phyloP scores from a whole-genome alignment of 805 yeast species.

The Candida cerambycidarum region DNA sequence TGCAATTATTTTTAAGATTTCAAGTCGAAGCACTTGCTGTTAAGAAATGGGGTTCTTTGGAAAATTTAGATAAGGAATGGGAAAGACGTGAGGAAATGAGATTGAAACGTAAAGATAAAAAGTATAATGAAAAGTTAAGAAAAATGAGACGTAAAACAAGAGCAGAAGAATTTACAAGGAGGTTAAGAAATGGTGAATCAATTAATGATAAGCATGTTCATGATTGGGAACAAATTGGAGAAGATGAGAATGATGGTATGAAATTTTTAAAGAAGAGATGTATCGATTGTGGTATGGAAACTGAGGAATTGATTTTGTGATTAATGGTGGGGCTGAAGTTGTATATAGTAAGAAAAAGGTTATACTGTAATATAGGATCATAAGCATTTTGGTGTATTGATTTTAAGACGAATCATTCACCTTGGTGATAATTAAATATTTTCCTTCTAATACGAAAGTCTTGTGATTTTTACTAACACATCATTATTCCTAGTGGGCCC shows the following conservation, averaged over 20 bases:
- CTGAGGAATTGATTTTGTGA: conserved; percentile 57
- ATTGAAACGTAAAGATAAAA: conserved; percentile 70
- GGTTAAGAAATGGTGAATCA: conserved; percentile 55
- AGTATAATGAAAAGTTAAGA: conserved; percentile 70
- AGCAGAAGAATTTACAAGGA: conserved; percentile 84
- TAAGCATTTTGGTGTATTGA: too few species aligned
- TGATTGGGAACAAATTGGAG: conserved; percentile 58
- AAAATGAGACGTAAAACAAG: conserved; percentile 91
- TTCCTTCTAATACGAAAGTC: too few species aligned
- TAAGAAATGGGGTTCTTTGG: conserved; percentile 92
- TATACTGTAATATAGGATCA: too few species aligned
- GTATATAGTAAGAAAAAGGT: too few species aligned
- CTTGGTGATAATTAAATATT: too few species aligned
- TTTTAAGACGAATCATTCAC: too few species aligned
- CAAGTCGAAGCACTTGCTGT: conserved; percentile 94
- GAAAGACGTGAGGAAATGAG: conserved; percentile 74
- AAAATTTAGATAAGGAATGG: conserved; percentile 90
- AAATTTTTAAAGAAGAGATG: conserved; percentile 59
- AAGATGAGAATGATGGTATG: conserved; percentile 21
- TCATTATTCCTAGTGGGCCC: too few species aligned
- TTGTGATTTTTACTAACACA: too few species aligned
- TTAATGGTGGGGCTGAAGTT: background rate
- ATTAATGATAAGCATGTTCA: conserved; percentile 68
- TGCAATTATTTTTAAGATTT: conserved; percentile 87
- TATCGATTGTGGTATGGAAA: conserved; percentile 77